Evolutionary conservation across 371 early-diverging fungal species (phyloP), one percentile per base, ranked within the genome.

Genomic region (Rozella allomycis): DNA sequence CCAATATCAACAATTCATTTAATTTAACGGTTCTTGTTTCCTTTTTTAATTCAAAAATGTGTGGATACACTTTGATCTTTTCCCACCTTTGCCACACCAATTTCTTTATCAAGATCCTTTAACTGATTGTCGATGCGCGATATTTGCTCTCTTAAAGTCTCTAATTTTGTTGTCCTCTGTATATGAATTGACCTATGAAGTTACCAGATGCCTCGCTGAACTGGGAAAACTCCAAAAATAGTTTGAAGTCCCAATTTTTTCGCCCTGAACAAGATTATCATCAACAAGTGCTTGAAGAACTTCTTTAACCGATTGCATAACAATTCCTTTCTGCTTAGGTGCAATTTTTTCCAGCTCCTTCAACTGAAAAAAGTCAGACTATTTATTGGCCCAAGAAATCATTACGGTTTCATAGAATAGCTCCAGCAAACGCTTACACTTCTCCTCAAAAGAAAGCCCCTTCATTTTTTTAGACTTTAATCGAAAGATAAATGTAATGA

Each of bases 211-310:
- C n/a, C n/a, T n/a, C 1, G 71, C 65, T 21, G 75, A 56, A 37
- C 80, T 75, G 1, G 81, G 80, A 43, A 82, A 91, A 4, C 76
- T 63, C 93, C 93, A 96, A 45, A 58, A 93, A 43, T 77, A 84
- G 39, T 78, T 90, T 8, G 78, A 74, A 9, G 72, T 69, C 6
- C 87, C 96, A 33, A 87, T 77, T 54, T 86, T 91, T 38, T 96
- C 90, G n/a, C 50, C 47, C n/a, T 53, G 58, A 8, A 85, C 82
- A 17, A 82, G 40, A 16, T 67, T 66, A 53, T 96, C 96, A 46
- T 79, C 74, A n/a, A 91, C 78, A 17, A 91, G 60, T 10, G 65
- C 54, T 40, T 82, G 78, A 0, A 96, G 43, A 1, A 90, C 73
- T 28, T 88, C 91, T 49, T 88, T 87, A 35, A 90, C 74, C 0